phyloP scores from a whole-genome alignment of 2,329 filamentous ascomycete genomes.

The Elsinoe perseae region DNA sequence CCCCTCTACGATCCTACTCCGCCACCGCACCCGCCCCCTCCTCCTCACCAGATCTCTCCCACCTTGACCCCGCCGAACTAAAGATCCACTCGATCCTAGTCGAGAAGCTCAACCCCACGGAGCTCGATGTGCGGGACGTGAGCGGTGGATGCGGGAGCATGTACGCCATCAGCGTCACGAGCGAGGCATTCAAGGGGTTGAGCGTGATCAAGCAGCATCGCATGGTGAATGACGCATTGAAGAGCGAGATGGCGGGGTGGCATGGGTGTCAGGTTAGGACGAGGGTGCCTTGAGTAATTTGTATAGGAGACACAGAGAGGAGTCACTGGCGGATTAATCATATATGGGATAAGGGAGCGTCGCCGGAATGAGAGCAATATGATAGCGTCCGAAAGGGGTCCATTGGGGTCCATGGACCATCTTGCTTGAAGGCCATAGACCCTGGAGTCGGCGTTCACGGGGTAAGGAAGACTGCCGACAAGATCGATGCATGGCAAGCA shows the following conservation, averaged over 20 bases:
- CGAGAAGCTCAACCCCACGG: conserved; percentile 4
- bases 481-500: too few species aligned
- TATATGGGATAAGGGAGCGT: too few species aligned
- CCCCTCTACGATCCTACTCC: not conserved
- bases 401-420: too few species aligned
- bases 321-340: too few species aligned
- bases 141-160: conserved; percentile 79
- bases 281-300: conserved; percentile 44
- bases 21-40: not conserved
- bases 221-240: conserved; percentile 66
- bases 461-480: too few species aligned
- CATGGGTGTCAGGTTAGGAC: conserved; percentile 77
- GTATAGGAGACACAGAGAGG: too few species aligned
- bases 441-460: too few species aligned
- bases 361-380: too few species aligned
- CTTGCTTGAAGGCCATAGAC: too few species aligned
- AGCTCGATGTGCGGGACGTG: conserved; percentile 62
- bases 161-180: conserved; percentile 75
- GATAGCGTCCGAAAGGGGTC: too few species aligned
- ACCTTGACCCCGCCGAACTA: conserved; percentile 8
- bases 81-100: conserved; percentile 3
- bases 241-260: conserved; percentile 70
- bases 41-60: not conserved
- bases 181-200: conserved; percentile 61
- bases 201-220: conserved; percentile 74